Conservation (phyloP, 495 filamentous ascomycete species). For the Hypoxylon crocopeplum region DNA sequence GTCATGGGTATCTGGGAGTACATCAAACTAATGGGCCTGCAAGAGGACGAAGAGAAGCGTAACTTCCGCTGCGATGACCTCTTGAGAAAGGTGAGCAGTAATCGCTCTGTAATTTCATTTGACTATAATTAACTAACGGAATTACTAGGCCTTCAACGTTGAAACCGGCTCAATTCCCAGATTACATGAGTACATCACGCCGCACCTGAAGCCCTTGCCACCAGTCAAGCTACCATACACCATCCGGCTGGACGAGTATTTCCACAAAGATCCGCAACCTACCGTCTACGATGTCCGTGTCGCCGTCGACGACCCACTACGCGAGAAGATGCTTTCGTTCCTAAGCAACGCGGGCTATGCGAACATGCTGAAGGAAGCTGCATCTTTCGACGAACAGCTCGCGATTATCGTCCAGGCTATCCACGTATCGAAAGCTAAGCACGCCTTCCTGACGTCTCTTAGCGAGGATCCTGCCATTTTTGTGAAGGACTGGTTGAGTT, state of each 20-base stretch:
- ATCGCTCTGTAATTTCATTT: neutral
- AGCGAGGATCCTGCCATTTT: conserved; percentile 83
- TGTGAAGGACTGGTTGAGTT: conserved; percentile 81
- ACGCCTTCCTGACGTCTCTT: conserved; percentile 79
- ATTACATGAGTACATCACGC: conserved; percentile 75
- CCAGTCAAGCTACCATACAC: conserved; percentile 90
- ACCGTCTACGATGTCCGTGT: conserved; percentile 92
- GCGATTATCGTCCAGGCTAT: conserved; percentile 80
- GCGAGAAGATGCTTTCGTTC: conserved; percentile 68
- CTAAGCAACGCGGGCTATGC: conserved; percentile 62
- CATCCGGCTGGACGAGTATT: conserved; percentile 89
- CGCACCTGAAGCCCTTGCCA: conserved; percentile 77
- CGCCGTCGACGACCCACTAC: conserved; percentile 81
- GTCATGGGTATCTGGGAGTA: conserved; percentile 96
- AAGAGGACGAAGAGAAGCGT: conserved; percentile 93
- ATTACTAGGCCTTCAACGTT: conserved; percentile 71
- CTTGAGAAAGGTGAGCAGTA: conserved; percentile 69
- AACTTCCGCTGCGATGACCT: conserved; percentile 87
- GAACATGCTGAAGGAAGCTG: conserved; percentile 71
- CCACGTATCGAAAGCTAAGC: conserved; percentile 79
- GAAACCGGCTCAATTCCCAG: conserved; percentile 90
- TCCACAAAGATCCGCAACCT: conserved; percentile 68
- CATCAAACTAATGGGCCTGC: conserved; percentile 80
- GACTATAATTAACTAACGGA: conserved; percentile 22
- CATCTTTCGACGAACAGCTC: conserved; percentile 79